Evolutionary conservation across 768 basidiomycete genomes (phyloP).

Genomic region (Tubosaeta sp.): DNA sequence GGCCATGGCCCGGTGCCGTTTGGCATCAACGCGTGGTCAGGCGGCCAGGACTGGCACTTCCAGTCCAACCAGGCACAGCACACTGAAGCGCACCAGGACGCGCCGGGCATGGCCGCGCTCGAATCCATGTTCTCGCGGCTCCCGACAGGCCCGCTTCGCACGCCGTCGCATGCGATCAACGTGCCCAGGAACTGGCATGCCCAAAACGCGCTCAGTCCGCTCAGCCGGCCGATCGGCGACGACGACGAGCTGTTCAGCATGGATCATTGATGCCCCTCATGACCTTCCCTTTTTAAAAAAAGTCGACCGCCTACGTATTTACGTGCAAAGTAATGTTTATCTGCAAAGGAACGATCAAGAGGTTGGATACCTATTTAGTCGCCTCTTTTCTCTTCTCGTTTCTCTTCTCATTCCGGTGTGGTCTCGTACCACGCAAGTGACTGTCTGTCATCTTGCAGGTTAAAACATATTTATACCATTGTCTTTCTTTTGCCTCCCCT

Average conservation of each 20-base stretch:
- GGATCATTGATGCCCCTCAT: constrained; percentile 41
- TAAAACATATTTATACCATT: constrained; percentile 27
- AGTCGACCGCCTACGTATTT: constrained; percentile 18
- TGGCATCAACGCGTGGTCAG: constrained; percentile 26
- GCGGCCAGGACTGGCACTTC: constrained; percentile 26
- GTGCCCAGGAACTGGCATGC: constrained; percentile 33
- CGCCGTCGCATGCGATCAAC: constrained; percentile 22
- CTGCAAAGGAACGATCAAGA: constrained; percentile 23
- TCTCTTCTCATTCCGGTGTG: constrained; percentile 9
- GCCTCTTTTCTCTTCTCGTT: constrained; percentile 8
- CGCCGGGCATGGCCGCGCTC: constrained; percentile 24
- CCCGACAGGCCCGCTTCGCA: constrained; percentile 24
- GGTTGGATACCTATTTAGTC: constrained; percentile 32
- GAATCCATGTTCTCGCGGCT: constrained; percentile 55
- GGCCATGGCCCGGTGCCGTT: constrained; percentile 30
- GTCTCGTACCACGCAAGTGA: constrained; percentile 2
- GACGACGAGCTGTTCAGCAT: constrained; percentile 72
- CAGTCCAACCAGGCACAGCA: constrained; percentile 22
- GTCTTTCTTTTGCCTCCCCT: constrained; percentile 6
- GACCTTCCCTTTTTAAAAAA: neutral
- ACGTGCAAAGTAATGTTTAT: constrained; percentile 26
- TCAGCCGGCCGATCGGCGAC: constrained; percentile 56
- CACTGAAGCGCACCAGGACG: neutral
- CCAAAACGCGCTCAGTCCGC: constrained; percentile 48
- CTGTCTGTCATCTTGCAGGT: constrained; percentile 8